phyloP scores from a whole-genome alignment of 2,329 filamentous ascomycete species.

The Fonsecaea pedrosoi region DNA sequence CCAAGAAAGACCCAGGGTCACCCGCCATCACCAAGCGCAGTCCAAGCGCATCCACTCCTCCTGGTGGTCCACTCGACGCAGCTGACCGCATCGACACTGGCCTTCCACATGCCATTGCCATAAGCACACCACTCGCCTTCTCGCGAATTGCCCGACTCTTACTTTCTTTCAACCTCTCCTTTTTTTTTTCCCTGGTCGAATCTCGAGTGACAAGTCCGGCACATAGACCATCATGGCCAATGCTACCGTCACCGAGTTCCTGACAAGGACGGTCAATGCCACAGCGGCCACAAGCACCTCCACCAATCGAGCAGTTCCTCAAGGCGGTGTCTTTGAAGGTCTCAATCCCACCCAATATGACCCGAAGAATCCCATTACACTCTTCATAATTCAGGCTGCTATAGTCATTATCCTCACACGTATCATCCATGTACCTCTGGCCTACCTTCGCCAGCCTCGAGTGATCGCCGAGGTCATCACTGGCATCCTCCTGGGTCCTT shows the following conservation, averaged over 20 bases:
- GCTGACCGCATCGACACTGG: constrained; percentile 11
- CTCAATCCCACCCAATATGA: constrained; percentile 72
- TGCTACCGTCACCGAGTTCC: constrained; percentile 36
- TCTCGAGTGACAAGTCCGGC: neutral
- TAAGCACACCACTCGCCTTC: constrained; percentile 12
- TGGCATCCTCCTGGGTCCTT: constrained; percentile 84
- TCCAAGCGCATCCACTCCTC: neutral
- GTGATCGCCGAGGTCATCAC: constrained; percentile 86
- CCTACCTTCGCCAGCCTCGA: constrained; percentile 77
- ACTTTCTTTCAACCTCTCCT: neutral
- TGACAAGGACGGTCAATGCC: constrained; percentile 35
- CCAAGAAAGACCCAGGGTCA: neutral
- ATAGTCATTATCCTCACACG: constrained; percentile 79
- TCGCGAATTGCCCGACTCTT: neutral
- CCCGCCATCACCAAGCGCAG: neutral
- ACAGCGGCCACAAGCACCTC: constrained; percentile 36
- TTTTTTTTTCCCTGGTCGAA: neutral
- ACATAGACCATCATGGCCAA: constrained; percentile 31
- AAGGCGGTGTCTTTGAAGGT: constrained; percentile 75
- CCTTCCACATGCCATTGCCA: neutral
- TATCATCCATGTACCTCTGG: constrained; percentile 76
- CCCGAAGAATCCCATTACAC: constrained; percentile 72
- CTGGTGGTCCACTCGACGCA: neutral
- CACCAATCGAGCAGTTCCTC: constrained; percentile 55
- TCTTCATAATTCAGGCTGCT: constrained; percentile 76